phyloP scores from a whole-genome alignment of 495 filamentous ascomycete species.

The Xylaria grammica region DNA sequence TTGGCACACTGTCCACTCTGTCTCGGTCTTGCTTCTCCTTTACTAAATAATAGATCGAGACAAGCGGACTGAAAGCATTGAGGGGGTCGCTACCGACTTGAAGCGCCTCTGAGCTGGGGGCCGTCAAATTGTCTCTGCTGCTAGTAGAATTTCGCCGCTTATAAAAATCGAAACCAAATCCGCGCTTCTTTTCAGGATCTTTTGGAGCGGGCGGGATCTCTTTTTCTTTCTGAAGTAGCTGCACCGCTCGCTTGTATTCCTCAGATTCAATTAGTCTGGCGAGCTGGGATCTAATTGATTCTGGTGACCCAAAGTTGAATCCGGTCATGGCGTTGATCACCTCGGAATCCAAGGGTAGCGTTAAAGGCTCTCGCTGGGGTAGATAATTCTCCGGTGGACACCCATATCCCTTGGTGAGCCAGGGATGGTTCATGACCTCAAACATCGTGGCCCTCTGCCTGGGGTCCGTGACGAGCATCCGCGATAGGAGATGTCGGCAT shows the following conservation, averaged over 20 bases:
- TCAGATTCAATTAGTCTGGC: slow-evolving; percentile 86
- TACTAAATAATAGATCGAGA: slow-evolving; percentile 96
- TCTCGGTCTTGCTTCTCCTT: slow-evolving; percentile 93
- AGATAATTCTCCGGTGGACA: slow-evolving; percentile 88
- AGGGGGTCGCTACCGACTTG: slow-evolving; percentile 83
- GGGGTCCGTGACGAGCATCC: slow-evolving; percentile 97
- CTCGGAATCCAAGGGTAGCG: slow-evolving; percentile 80
- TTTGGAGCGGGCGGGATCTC: slow-evolving; percentile 67
- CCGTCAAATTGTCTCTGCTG: slow-evolving; percentile 88
- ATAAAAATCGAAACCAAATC: slow-evolving; percentile 94
- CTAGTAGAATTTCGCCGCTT: slow-evolving; percentile 87
- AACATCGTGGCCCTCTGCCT: slow-evolving; percentile 80
- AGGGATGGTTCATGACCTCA: slow-evolving; percentile 96
- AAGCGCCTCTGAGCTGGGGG: slow-evolving; percentile 81
- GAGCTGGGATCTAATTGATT: slow-evolving; percentile 79
- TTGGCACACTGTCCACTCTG: slow-evolving; percentile 61
- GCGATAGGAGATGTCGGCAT: slow-evolving; percentile 89
- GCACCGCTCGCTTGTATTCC: slow-evolving; percentile 84
- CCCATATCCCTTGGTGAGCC: slow-evolving; percentile 94
- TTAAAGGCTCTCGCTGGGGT: slow-evolving; percentile 80
- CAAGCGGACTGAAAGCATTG: slow-evolving; percentile 90
- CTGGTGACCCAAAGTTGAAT: slow-evolving; percentile 92
- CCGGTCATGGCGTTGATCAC: slow-evolving; percentile 94
- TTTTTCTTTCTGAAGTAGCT: slow-evolving; percentile 63
- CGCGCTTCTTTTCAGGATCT: slow-evolving; percentile 79